Percentiles rank a stretch among this genome's conserved stretches.
These are phyloP conservation scores for Trichophyton verrucosum DNA, from an alignment of 2,329 filamentous ascomycete genomes.

Conservation along the genomic window DNA sequence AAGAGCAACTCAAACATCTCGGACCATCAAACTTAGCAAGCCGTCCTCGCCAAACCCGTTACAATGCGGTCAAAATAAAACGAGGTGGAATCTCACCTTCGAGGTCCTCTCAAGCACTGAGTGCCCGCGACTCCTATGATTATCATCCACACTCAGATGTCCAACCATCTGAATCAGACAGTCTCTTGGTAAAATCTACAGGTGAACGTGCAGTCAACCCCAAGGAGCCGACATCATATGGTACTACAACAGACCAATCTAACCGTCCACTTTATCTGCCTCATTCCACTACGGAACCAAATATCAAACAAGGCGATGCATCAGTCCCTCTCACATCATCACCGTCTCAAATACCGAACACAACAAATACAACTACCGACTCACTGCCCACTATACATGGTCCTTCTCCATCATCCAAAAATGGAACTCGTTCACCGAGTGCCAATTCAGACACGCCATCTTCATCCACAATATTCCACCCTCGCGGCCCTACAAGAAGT, in stretches of 20 bases:
- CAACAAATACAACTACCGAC: not conserved
- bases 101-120: not conserved
- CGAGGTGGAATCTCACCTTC: slow-evolving; percentile 33
- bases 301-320: not conserved
- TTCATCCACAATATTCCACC: slow-evolving; percentile 16
- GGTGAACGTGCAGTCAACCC: slow-evolving; percentile 13
- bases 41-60: slow-evolving; percentile 48
- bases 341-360: not conserved
- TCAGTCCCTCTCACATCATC: slow-evolving; percentile 1
- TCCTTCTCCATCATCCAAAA: not conserved
- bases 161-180: slow-evolving; percentile 18
- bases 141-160: slow-evolving; percentile 17
- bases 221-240: slow-evolving; percentile 42
- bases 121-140: slow-evolving; percentile 14
- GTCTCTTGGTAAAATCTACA: slow-evolving; percentile 25
- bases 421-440: not conserved
- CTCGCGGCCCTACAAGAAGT: slow-evolving; percentile 44
- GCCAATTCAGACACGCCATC: not conserved
- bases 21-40: slow-evolving; percentile 53
- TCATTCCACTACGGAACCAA: not conserved
- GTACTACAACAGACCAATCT: slow-evolving; percentile 28
- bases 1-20: slow-evolving; percentile 50
- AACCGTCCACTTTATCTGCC: slow-evolving; percentile 8
- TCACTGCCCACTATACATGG: not conserved
- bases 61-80: slow-evolving; percentile 54